Base-by-base conservation (phyloP, 345 rosid species). In the Combretum micranthum region DNA sequence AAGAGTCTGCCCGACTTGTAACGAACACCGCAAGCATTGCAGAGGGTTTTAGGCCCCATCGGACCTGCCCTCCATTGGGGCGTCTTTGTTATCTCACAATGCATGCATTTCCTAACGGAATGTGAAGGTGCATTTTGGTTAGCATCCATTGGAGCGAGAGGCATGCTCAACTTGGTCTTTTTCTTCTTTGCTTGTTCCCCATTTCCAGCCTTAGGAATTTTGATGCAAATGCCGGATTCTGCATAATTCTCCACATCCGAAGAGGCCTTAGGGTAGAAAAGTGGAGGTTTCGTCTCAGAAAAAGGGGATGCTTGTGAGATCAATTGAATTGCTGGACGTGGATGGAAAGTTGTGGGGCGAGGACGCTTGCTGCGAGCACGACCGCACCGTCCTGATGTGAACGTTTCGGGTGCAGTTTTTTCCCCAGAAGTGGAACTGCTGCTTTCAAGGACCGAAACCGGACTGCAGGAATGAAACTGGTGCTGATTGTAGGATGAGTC, bases 31-130 rank as follows among this genome's bases (percentile, higher is more conserved):
- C 99, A 94, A 4, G 99, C 99, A 25, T 93, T 93, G 79, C 99
- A 87, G 23, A 93, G 96, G 11, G 99, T 90, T 73, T 93, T 93
- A 5, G 96, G 97, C 0, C 99, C 99, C 95, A 85, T 72, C 23
- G 99, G 99, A 1, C 99, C 99, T 5, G 95, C 92, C 65, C 99
- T 79, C 99, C 99, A 94, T 63, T 94, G 99, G 0, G 99, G 99
- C 0, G 99, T 94, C 80, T 85, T 87, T 1, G 97, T 94, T 37
- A 90, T 83, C 73, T 90, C 96, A 20, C 97, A 94, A 25, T 94
- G 99, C 88, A 90, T 56, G 51, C 99, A 94, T 76, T 87, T 90
- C 82, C 97, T 81, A 16, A 78, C 80, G 0, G 85, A 77, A 21
- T 72, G 76, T 6, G 72, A 50, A 21, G 77, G 32, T 15, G 69